Percentiles rank a stretch among this genome's conserved stretches.
Evolutionary conservation across 495 filamentous ascomycete genomes (phyloP).

Genomic region (Penicillium silybi): DNA sequence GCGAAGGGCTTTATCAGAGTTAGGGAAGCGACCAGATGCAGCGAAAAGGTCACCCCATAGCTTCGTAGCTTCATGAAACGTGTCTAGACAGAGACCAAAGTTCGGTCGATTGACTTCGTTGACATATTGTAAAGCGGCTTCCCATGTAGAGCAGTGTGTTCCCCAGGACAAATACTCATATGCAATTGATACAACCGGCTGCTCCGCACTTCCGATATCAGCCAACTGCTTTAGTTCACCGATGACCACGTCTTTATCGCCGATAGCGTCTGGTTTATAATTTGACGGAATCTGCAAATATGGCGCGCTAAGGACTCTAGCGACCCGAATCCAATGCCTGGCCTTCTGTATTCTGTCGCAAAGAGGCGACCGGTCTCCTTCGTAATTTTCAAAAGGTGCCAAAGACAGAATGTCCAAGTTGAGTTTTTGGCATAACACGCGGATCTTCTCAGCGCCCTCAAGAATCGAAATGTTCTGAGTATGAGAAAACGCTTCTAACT

Average conservation of each 20-base stretch:
- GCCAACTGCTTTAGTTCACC: slow-evolving; percentile 57
- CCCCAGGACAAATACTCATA: slow-evolving; percentile 68
- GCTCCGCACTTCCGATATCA: slow-evolving; percentile 50
- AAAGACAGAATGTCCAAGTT: slow-evolving; percentile 57
- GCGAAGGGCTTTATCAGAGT: slow-evolving; percentile 50
- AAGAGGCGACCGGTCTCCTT: slow-evolving; percentile 50
- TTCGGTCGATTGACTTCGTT: slow-evolving; percentile 56
- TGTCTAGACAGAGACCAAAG: slow-evolving; percentile 67
- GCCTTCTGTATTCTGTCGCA: slow-evolving; percentile 57
- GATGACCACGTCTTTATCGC: slow-evolving; percentile 53
- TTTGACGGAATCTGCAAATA: slow-evolving; percentile 65
- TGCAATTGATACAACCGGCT: slow-evolving; percentile 52
- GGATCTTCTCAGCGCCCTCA: slow-evolving; percentile 52
- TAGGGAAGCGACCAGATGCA: slow-evolving; percentile 43
- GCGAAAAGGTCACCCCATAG: slow-evolving; percentile 61
- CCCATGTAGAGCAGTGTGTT: slow-evolving; percentile 60
- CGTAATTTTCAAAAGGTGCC: slow-evolving; percentile 73
- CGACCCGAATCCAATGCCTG: slow-evolving; percentile 62
- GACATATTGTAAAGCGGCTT: slow-evolving; percentile 57
- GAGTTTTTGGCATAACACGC: slow-evolving; percentile 38
- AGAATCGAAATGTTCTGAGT: slow-evolving; percentile 37
- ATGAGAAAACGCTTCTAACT: slow-evolving; percentile 53
- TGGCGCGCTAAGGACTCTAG: slow-evolving; percentile 53
- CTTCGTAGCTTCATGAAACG: slow-evolving; percentile 61
- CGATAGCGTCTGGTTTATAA: slow-evolving; percentile 51